These are phyloP conservation scores for Phytophthora kernoviae DNA, from an alignment of 352 stramenopile genomes.

Conservation along the genomic window DNA sequence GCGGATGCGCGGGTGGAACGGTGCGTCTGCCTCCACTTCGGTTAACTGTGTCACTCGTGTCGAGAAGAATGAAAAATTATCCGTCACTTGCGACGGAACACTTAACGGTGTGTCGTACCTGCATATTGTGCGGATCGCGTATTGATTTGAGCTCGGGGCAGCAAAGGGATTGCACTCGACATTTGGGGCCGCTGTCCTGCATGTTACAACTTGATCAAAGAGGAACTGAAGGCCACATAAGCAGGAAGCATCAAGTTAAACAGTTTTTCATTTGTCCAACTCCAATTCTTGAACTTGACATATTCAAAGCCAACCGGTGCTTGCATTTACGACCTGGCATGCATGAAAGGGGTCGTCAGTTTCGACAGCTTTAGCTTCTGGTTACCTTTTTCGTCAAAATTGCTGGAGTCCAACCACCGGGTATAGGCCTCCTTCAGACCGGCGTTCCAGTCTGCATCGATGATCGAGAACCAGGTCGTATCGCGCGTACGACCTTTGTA, in stretches of 20 bases:
- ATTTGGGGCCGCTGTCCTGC: too few relatives aligned
- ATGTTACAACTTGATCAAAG: too few relatives aligned
- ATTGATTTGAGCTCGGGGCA: neutral
- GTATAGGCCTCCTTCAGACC: conserved; percentile 1
- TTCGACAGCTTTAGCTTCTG: conserved; percentile 21
- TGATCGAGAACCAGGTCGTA: conserved; percentile 9
- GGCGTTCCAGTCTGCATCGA: conserved; percentile 5
- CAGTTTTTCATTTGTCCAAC: too few relatives aligned
- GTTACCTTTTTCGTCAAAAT: conserved; percentile 5
- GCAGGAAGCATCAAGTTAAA: too few relatives aligned
- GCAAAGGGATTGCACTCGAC: too few relatives aligned
- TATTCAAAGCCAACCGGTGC: too few relatives aligned
- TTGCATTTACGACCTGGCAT: conserved; percentile 7
- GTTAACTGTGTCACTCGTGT: neutral
- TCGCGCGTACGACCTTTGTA: conserved; percentile 2
- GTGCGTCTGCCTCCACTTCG: neutral
- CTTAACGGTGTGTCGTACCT: neutral
- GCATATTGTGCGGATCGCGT: neutral
- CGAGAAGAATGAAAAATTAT: neutral
- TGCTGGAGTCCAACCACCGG: neutral
- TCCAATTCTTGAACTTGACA: too few relatives aligned
- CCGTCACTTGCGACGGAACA: neutral
- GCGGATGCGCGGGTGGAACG: neutral
- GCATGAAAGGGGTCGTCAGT: conserved; percentile 23
- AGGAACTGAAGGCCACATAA: too few relatives aligned